Conservation (phyloP, 176 grass and related monocot genomes). For the Lolium multiflorum region DNA sequence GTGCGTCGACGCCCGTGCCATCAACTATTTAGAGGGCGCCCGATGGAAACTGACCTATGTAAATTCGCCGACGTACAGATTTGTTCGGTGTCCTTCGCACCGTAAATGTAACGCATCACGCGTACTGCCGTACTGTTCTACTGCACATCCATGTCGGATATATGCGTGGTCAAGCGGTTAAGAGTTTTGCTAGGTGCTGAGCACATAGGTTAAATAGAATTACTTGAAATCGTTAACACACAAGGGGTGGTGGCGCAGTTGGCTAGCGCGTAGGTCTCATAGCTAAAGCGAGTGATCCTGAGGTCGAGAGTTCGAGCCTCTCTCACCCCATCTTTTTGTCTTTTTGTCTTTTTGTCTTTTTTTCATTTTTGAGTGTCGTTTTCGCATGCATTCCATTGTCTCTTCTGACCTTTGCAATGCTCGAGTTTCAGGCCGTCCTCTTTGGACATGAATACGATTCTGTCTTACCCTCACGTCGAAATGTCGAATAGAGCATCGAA, state of each 20-base stretch:
- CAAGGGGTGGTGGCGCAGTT: conserved; percentile 71
- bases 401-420: neutral
- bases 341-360: no score
- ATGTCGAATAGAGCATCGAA: conserved; percentile 41
- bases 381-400: neutral
- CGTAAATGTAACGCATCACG: no score
- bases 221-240: neutral
- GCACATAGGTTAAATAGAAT: no score
- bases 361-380: neutral
- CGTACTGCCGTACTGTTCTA: no score
- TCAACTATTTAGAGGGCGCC: no score
- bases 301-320: conserved; percentile 99
- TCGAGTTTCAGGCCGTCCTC: neutral
- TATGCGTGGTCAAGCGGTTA: no score
- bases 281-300: conserved; percentile 75
- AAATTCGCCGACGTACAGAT: no score
- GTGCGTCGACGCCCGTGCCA: no score
- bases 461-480: neutral
- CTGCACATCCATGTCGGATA: no score
- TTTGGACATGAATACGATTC: conserved; percentile 35
- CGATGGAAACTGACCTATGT: no score
- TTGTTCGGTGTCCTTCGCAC: no score
- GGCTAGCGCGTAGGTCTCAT: conserved; percentile 85
- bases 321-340: conserved; percentile 64
- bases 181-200: no score